Percentiles rank a stretch among this genome's conserved stretches.
Conservation (phyloP, 768 basidiomycete species). For the Leccinum obscurum region DNA sequence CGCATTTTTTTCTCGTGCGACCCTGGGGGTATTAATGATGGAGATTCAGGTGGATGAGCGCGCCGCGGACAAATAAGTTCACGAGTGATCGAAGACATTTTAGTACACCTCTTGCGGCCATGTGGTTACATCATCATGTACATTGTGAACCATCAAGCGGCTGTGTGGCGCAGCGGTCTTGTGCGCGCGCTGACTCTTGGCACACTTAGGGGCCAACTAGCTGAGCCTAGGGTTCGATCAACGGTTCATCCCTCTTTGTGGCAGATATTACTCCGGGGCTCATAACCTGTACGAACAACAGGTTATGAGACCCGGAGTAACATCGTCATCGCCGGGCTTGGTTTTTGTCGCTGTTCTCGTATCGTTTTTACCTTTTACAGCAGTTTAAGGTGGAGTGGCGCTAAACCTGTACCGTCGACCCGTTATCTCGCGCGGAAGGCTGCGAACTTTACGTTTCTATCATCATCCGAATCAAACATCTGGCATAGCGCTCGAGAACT, state of each 20-base stretch:
- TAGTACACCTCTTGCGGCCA: background rate
- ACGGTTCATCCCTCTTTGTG: slow-evolving; percentile 13
- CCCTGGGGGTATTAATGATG: background rate
- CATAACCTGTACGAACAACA: slow-evolving; percentile 20
- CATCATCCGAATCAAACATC: background rate
- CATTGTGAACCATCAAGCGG: background rate
- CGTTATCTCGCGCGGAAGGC: background rate
- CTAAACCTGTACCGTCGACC: background rate
- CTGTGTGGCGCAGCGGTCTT: slow-evolving; percentile 19
- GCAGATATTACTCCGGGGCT: slow-evolving; percentile 24
- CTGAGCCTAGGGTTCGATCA: background rate
- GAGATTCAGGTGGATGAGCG: slow-evolving; percentile 5
- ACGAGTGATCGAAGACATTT: background rate
- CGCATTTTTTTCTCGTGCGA: slow-evolving; percentile 2
- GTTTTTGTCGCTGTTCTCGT: slow-evolving; percentile 7
- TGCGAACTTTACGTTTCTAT: background rate
- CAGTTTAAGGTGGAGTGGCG: background rate
- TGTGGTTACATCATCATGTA: background rate
- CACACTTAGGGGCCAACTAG: background rate
- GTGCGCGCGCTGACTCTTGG: background rate
- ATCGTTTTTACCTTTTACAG: slow-evolving; percentile 1
- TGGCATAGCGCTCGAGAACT: background rate
- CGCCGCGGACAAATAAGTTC: slow-evolving; percentile 13
- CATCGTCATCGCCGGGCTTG: slow-evolving; percentile 8
- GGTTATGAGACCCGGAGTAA: slow-evolving; percentile 20